Percentiles rank a stretch among this genome's conserved stretches.
Evolutionary conservation across 2,329 filamentous ascomycete species (phyloP).

Genomic region (Nectriaceae sp.): DNA sequence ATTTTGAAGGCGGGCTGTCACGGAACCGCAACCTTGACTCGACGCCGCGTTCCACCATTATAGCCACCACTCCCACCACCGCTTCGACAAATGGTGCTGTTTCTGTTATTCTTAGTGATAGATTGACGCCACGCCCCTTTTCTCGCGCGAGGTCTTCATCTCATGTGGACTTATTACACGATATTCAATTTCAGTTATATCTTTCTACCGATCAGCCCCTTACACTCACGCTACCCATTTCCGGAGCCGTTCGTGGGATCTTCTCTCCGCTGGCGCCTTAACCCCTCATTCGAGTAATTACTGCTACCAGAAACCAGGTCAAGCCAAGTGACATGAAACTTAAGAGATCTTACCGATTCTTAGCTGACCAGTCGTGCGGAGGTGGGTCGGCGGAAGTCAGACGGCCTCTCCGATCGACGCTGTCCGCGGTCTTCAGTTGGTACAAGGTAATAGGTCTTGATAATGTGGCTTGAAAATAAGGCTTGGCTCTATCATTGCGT

Average conservation of each 20-base stretch:
- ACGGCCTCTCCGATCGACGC: background rate
- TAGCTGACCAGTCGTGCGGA: background rate
- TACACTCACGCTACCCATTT: conserved; percentile 14
- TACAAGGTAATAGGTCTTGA: no score
- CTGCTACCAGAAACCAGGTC: conserved; percentile 6
- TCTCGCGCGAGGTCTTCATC: no score
- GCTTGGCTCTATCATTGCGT: no score
- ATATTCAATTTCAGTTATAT: no score
- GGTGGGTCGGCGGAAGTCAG: conserved; percentile 8
- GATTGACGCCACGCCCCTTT: no score
- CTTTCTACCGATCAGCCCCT: no score
- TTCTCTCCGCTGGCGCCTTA: conserved; percentile 10
- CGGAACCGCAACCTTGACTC: conserved; percentile 1
- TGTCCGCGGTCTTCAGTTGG: background rate
- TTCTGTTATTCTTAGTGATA: no score
- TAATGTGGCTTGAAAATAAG: no score
- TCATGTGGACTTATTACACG: no score
- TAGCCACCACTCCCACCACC: no score
- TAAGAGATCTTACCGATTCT: conserved; percentile 2
- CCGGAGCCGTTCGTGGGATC: conserved; percentile 4
- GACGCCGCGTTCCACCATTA: no score
- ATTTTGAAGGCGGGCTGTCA: background rate
- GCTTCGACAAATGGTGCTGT: no score
- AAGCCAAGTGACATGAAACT: conserved; percentile 8
- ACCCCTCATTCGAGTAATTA: background rate